Percentiles rank a stretch among this genome's conserved stretches.
These are phyloP conservation scores for Lactifluus rugatus DNA, from an alignment of 768 basidiomycete species.

Conservation along the genomic window DNA sequence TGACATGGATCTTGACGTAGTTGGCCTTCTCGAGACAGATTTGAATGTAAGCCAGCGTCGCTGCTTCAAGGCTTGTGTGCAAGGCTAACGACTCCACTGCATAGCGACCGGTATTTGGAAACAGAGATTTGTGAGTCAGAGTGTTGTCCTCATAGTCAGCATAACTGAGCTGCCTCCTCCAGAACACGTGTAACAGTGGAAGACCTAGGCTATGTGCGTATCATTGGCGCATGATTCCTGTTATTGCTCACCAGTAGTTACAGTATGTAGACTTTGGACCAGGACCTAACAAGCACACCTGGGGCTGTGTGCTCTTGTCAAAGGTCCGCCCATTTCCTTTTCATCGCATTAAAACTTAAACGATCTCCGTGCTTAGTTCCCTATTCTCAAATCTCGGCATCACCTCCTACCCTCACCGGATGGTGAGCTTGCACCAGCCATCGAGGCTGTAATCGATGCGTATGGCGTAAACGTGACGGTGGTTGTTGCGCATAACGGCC, in stretches of 20 bases:
- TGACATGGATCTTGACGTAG: conserved; percentile 79
- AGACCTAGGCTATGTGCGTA: conserved; percentile 69
- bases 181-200: conserved; percentile 71
- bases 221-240: neutral
- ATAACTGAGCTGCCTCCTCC: conserved; percentile 5
- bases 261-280: conserved; percentile 86
- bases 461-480: conserved; percentile 72
- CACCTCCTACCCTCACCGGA: conserved; percentile 80
- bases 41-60: conserved; percentile 46
- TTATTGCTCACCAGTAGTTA: neutral
- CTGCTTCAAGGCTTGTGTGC: neutral
- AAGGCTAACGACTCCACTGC: neutral
- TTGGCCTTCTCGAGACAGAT: conserved; percentile 82
- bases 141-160: neutral
- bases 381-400: conserved; percentile 78
- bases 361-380: conserved; percentile 45
- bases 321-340: conserved; percentile 39
- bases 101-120: conserved; percentile 68
- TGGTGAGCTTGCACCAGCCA: conserved; percentile 83
- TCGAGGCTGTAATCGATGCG: conserved; percentile 74
- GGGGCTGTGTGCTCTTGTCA: conserved; percentile 76
- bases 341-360: neutral
- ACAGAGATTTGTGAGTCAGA: conserved; percentile 62
- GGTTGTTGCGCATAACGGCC: conserved; percentile 86
- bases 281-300: conserved; percentile 80